phyloP scores from a whole-genome alignment of 1,284 basidiomycete species.

The Ceratobasidium sp. region DNA sequence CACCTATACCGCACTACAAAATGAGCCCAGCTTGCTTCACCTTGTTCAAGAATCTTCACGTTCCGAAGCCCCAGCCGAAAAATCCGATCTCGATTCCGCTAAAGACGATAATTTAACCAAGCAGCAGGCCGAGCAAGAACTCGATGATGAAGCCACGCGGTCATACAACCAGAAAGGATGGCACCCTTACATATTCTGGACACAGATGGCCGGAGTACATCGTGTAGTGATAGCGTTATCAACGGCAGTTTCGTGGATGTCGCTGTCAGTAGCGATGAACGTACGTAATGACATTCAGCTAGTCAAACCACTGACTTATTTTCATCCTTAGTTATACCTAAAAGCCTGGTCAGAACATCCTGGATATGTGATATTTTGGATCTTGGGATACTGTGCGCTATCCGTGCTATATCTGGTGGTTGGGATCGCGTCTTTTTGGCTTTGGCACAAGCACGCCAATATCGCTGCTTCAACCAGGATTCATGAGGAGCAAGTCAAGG shows the following conservation, averaged over 20 bases:
- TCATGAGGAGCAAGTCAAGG: slow-evolving; percentile 9
- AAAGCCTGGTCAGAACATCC: slow-evolving; percentile 6
- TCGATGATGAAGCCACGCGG: background rate
- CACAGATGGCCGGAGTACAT: background rate
- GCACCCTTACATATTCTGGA: slow-evolving; percentile 13
- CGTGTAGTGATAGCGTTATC: background rate
- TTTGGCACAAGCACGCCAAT: background rate
- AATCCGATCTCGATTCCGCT: background rate
- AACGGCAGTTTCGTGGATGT: background rate
- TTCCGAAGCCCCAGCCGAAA: background rate
- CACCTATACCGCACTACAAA: background rate
- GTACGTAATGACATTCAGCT: background rate
- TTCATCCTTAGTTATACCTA: background rate
- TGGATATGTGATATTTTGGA: background rate
- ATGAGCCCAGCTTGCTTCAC: background rate
- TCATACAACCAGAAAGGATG: slow-evolving; percentile 10
- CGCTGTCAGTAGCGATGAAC: background rate
- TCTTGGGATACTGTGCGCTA: background rate
- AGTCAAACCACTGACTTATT: background rate
- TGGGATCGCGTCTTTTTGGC: background rate
- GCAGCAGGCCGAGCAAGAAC: background rate
- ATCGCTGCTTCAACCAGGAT: background rate
- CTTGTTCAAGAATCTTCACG: background rate
- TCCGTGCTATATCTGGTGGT: background rate
- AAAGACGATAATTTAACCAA: background rate